A percentile compares a stretch with the other conserved stretches of the same genome.
Evolutionary conservation across 2,329 filamentous ascomycete genomes (phyloP).

Genomic region (Knufia fluminis): DNA sequence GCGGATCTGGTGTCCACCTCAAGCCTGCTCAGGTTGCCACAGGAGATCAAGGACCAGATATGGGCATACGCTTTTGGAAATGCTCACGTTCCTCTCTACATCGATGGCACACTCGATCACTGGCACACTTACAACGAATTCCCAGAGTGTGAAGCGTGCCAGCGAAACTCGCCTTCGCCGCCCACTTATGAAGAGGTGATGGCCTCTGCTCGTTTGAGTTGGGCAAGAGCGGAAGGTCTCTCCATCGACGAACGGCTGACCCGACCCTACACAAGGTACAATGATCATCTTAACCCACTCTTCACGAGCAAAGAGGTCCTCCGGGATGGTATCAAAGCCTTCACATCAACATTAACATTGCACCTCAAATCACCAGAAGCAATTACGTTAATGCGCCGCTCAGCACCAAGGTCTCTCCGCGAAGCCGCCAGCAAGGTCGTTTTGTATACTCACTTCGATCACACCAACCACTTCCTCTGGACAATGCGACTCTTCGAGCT

Average conservation of each 20-base stretch:
- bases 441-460: constrained; percentile 1
- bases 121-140: background rate
- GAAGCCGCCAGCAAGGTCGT: background rate
- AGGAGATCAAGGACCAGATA: constrained; percentile 4
- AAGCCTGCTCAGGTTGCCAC: background rate
- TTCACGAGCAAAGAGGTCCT: constrained; percentile 4
- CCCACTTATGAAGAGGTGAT: background rate
- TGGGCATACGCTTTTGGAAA: constrained; percentile 8
- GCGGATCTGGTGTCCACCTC: background rate
- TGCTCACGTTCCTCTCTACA: background rate
- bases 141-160: constrained; percentile 3
- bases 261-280: background rate
- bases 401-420: background rate
- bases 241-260: background rate
- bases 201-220: background rate
- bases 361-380: background rate
- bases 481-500: constrained; percentile 1
- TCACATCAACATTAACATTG: constrained; percentile 1
- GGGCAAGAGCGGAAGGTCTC: background rate
- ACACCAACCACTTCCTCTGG: constrained; percentile 2
- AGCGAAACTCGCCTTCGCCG: background rate
- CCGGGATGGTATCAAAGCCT: background rate
- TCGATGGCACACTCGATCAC: background rate
- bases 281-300: background rate
- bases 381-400: background rate